These are phyloP conservation scores for Ascochyta koolunga DNA, from an alignment of 2,329 filamentous ascomycete species.

Conservation along the genomic window DNA sequence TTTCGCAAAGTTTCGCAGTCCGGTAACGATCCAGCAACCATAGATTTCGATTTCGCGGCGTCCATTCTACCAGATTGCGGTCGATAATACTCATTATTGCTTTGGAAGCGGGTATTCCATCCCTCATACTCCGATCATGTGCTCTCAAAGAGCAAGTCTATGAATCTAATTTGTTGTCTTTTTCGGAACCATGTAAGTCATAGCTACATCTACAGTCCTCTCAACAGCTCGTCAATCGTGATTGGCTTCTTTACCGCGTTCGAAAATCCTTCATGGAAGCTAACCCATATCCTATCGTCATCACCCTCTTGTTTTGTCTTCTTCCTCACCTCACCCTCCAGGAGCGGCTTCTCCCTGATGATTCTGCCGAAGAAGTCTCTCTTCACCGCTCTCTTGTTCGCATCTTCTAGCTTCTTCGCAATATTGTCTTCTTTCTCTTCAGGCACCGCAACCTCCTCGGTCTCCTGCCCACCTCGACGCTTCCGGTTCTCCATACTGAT, in stretches of 20 bases:
- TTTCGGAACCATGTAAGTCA: no score
- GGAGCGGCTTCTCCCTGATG: constrained; percentile 57
- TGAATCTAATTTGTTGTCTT: no score
- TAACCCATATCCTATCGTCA: constrained; percentile 78
- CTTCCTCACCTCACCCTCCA: constrained; percentile 50
- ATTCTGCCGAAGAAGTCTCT: constrained; percentile 86
- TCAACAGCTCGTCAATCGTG: constrained; percentile 78
- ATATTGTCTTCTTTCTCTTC: constrained; percentile 25
- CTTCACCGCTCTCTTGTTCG: constrained; percentile 58
- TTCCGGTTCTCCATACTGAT: constrained; percentile 70
- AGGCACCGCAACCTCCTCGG: constrained; percentile 20
- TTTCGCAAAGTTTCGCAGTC: no score
- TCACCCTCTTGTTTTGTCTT: constrained; percentile 48
- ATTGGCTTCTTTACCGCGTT: constrained; percentile 92
- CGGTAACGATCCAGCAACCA: no score
- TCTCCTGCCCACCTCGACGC: constrained; percentile 51
- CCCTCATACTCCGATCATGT: no score
- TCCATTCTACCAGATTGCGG: no score
- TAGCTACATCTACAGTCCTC: constrained; percentile 57
- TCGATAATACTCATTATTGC: no score
- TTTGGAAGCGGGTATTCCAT: no score
- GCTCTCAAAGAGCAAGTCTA: no score
- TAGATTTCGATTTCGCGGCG: no score
- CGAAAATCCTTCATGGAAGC: constrained; percentile 86
- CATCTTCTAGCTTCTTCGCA: constrained; percentile 30